Evolutionary conservation across 2,329 filamentous ascomycete species (phyloP).

Genomic region (Clonostachys solani): DNA sequence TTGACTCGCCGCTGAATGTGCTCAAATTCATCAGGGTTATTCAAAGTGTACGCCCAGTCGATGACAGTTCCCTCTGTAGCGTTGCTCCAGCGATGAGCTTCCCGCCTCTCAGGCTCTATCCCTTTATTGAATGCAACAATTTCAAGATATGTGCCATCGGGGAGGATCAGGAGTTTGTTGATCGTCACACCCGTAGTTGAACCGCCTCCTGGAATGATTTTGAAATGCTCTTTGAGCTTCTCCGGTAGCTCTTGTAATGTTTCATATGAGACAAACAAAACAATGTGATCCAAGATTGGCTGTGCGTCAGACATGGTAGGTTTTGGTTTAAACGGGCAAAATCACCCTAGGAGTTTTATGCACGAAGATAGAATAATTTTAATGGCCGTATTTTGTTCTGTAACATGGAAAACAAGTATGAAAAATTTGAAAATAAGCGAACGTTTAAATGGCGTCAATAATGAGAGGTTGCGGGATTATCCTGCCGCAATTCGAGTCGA

Average conservation of each 20-base stretch:
- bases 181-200: conserved; percentile 57
- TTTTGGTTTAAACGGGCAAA: too few relatives aligned
- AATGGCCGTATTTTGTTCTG: too few relatives aligned
- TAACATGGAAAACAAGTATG: too few relatives aligned
- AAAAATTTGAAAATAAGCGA: too few relatives aligned
- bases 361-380: too few relatives aligned
- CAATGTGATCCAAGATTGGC: conserved; percentile 55
- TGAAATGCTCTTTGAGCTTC: conserved; percentile 50
- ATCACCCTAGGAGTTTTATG: too few relatives aligned
- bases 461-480: too few relatives aligned
- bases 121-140: conserved; percentile 57
- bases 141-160: conserved; percentile 63
- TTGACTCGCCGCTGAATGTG: conserved; percentile 28
- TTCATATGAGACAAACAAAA: conserved; percentile 54
- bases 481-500: too few relatives aligned
- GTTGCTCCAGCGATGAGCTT: conserved; percentile 54
- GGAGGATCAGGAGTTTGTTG: conserved; percentile 59
- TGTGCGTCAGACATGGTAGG: background rate
- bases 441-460: too few relatives aligned
- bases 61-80: conserved; percentile 44
- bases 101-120: conserved; percentile 28
- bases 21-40: conserved; percentile 24
- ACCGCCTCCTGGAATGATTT: conserved; percentile 53
- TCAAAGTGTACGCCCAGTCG: conserved; percentile 56
- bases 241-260: conserved; percentile 40